These are phyloP conservation scores for Penicillium sp. DNA, from an alignment of 2,329 filamentous ascomycete species.

Conservation along the genomic window DNA sequence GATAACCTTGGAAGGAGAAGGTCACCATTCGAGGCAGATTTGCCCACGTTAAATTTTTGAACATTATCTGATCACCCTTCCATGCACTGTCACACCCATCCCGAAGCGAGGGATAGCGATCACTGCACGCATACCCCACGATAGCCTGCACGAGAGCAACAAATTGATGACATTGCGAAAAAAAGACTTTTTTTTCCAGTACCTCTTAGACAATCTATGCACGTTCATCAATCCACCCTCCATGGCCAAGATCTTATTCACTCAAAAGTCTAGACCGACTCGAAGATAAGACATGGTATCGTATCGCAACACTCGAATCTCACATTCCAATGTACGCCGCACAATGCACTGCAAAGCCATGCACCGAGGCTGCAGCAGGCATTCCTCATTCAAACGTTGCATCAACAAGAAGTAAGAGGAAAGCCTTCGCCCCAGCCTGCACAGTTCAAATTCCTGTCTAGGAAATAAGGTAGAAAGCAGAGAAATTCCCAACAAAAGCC, in stretches of 20 bases:
- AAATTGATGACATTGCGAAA: background rate
- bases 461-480: background rate
- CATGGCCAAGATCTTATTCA: background rate
- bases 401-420: background rate
- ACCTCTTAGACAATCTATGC: background rate
- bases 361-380: constrained; percentile 8
- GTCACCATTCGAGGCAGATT: background rate
- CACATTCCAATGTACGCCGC: constrained; percentile 34
- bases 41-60: background rate
- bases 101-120: constrained; percentile 13
- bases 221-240: background rate
- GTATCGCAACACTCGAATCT: constrained; percentile 7
- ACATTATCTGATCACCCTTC: constrained; percentile 3
- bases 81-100: background rate
- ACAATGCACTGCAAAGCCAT: constrained; percentile 15
- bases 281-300: background rate
- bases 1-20: background rate
- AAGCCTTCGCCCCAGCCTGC: background rate
- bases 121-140: background rate
- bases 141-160: background rate
- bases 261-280: constrained; percentile 13
- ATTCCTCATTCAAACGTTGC: constrained; percentile 11
- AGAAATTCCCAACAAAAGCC: background rate
- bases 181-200: background rate
- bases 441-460: background rate